Conservation (phyloP, 2,329 filamentous ascomycete genomes). For the Trichoderma sp. region DNA sequence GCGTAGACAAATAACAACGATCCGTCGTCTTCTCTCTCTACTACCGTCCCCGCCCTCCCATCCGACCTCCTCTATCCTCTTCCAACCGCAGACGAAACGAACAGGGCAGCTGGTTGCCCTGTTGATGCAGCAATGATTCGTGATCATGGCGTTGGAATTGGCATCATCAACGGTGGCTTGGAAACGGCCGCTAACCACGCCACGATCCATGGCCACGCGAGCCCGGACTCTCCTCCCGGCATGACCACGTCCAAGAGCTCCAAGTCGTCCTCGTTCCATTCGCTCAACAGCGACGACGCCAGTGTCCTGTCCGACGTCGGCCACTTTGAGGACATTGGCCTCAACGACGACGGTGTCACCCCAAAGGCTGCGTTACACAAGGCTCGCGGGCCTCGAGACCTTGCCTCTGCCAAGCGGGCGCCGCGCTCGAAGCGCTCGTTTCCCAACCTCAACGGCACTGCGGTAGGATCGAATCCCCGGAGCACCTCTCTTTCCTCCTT, state of each 20-base stretch:
- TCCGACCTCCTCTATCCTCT: neutral
- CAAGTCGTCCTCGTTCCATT: conserved; percentile 86
- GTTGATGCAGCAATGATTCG: conserved; percentile 34
- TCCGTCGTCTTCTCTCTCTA: neutral
- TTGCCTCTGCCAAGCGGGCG: conserved; percentile 34
- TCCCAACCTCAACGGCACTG: conserved; percentile 47
- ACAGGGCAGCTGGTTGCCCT: conserved; percentile 18
- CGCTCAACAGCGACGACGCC: conserved; percentile 73
- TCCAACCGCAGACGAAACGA: neutral
- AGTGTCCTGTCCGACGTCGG: conserved; percentile 69
- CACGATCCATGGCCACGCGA: conserved; percentile 29
- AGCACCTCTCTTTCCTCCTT: conserved; percentile 49
- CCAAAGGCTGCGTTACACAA: conserved; percentile 51
- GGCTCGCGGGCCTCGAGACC: conserved; percentile 37
- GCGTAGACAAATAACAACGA: neutral
- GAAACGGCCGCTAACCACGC: neutral
- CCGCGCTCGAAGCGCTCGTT: conserved; percentile 45
- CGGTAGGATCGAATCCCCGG: conserved; percentile 51
- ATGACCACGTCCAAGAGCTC: conserved; percentile 84
- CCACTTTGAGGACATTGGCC: conserved; percentile 91
- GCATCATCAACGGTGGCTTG: conserved; percentile 22
- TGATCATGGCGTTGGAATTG: conserved; percentile 33
- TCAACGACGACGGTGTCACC: conserved; percentile 63
- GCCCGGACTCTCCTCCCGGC: conserved; percentile 50
- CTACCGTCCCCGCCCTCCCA: neutral